Evolutionary conservation across 2,329 filamentous ascomycete genomes (phyloP), one percentile per base, ranked within the genome.

Genomic region (Xenoacremonium recifei): DNA sequence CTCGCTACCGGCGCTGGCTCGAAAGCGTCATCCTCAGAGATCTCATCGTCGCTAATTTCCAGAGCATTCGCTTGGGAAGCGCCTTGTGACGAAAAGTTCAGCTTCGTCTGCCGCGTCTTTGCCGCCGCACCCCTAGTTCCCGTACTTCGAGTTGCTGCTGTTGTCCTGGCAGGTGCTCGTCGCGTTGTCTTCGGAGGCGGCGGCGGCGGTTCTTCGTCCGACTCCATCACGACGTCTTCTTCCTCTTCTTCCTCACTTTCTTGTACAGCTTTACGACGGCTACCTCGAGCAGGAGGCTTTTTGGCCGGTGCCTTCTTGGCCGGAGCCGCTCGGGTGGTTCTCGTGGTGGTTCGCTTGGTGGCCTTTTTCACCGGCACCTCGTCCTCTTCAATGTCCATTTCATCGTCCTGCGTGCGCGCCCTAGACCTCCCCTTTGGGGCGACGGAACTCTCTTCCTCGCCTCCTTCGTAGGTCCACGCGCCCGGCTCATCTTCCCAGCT

Each of bases 401-500:
- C 39, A n/a, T 53, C 48, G 11, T 51, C 51, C 32, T 52, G 44
- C 49, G 39, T 61, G 17, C 45, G 54, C 18, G 49, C 44, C 15
- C 40, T 46, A 17, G 48, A 43, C 17, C 49, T 37, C 20, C 45
- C 21, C 7, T 45, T 40, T 16, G 33, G 16, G 41, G 44, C 19
- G 32, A 38, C 32, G 12, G 53, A 46, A 5, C 39, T 39, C 1
- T 45, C 49, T 9, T 54, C 49, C 6, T 38, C 38, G 3, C 37
- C 36, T 20, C 54, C 59, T n/a, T 67, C 63, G 21, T 63, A 69
- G 15, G 50, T 56, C 65, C 65, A 70, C 16, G 68, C 87, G 6
- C 79, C 84, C 0, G 87, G 80, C 44, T 89, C 82, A 35, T 93
- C 86, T 46, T 85, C 85, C 91, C 92, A 97, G 37, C 77, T 76